These are phyloP conservation scores for Pontederia crassipes DNA, from an alignment of 176 grass and related monocot species.

Conservation along the genomic window DNA sequence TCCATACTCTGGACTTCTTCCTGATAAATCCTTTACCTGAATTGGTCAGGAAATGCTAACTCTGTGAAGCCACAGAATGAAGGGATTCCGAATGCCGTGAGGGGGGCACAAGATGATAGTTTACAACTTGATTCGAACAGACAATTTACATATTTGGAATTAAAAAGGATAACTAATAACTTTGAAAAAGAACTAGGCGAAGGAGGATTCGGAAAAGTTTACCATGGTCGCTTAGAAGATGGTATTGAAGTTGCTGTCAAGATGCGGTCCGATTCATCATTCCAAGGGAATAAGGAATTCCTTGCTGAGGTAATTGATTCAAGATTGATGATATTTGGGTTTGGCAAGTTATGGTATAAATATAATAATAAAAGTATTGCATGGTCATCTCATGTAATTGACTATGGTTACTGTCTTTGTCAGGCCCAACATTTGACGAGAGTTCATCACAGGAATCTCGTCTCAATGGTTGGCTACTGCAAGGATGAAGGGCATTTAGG, in stretches of 20 bases:
- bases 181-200: conserved; percentile 31
- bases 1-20: too few species aligned
- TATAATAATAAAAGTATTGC: neutral
- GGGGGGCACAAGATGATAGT: conserved; percentile 10
- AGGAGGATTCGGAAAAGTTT: conserved; percentile 47
- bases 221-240: conserved; percentile 36
- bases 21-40: too few species aligned
- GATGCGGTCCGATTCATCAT: conserved; percentile 24
- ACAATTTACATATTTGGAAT: conserved; percentile 37
- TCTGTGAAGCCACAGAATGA: too few species aligned
- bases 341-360: neutral
- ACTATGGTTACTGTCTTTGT: neutral
- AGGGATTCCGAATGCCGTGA: neutral
- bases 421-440: conserved; percentile 35
- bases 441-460: conserved; percentile 50
- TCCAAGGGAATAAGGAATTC: conserved; percentile 46
- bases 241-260: conserved; percentile 46
- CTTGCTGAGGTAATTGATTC: conserved; percentile 33
- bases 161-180: conserved; percentile 30
- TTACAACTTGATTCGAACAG: conserved; percentile 29
- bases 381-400: conserved; percentile 1
- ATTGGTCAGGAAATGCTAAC: conserved; percentile 14
- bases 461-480: conserved; percentile 53
- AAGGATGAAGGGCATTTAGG: conserved; percentile 32
- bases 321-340: neutral